A percentile compares a stretch with the other conserved stretches of the same genome.
phyloP scores from a whole-genome alignment of 2,329 filamentous ascomycete genomes.

The Arthrobotrys entomopaga region DNA sequence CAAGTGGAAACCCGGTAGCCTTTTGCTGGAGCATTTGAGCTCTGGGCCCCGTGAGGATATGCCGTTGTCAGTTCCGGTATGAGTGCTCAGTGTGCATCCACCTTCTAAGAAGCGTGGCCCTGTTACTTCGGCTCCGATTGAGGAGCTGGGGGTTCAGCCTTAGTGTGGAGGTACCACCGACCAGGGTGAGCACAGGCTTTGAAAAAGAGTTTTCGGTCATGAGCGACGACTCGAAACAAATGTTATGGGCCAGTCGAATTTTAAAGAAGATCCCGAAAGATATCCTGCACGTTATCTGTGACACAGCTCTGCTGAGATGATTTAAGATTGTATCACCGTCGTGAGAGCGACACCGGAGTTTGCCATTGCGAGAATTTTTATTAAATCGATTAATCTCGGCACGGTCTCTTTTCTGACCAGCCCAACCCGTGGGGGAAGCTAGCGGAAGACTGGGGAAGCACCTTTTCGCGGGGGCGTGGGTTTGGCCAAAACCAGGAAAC shows the following conservation, averaged over 20 bases:
- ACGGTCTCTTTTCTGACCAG: neutral
- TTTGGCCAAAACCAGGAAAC: slow-evolving; percentile 37
- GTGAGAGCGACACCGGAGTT: slow-evolving; percentile 7
- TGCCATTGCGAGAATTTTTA: neutral
- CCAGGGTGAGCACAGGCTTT: slow-evolving; percentile 23
- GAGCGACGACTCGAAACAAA: slow-evolving; percentile 35
- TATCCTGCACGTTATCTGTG: slow-evolving; percentile 19
- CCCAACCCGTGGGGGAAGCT: slow-evolving; percentile 36
- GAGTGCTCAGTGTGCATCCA: slow-evolving; percentile 18
- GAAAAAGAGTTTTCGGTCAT: slow-evolving; percentile 40
- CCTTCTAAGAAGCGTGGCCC: slow-evolving; percentile 45
- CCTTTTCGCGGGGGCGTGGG: slow-evolving; percentile 42
- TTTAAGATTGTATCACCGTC: neutral
- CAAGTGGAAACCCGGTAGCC: slow-evolving; percentile 30
- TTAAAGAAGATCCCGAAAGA: slow-evolving; percentile 20
- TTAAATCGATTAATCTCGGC: neutral
- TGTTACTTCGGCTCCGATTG: slow-evolving; percentile 22
- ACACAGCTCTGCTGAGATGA: slow-evolving; percentile 16
- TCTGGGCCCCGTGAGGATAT: neutral
- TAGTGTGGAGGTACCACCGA: slow-evolving; percentile 54
- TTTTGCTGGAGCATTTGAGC: slow-evolving; percentile 10
- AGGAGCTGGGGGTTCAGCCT: slow-evolving; percentile 21
- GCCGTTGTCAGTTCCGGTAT: neutral
- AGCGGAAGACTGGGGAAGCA: slow-evolving; percentile 46
- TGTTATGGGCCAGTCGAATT: neutral